A percentile compares a stretch with the other conserved stretches of the same genome.
These are phyloP conservation scores for Aspergillus pseudoviridinutans DNA, from an alignment of 2,329 filamentous ascomycete genomes.

Conservation along the genomic window DNA sequence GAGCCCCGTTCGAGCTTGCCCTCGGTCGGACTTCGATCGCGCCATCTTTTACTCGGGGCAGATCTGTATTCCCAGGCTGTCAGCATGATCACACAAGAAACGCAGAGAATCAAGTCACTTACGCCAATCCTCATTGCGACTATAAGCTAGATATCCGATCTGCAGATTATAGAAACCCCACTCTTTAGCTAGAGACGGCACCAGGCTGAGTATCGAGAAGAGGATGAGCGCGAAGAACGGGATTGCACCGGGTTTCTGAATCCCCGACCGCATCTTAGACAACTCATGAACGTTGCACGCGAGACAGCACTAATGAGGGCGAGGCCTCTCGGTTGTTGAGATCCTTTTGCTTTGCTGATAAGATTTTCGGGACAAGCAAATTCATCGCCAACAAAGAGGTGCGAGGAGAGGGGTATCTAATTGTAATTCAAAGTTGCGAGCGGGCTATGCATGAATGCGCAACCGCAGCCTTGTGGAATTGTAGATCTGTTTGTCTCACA, in stretches of 20 bases:
- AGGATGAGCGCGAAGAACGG: constrained; percentile 31
- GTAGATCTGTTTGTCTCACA: background rate
- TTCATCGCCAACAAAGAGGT: constrained; percentile 13
- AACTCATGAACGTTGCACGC: constrained; percentile 9
- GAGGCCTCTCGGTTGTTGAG: background rate
- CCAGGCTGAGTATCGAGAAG: constrained; percentile 31
- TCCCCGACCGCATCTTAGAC: constrained; percentile 33
- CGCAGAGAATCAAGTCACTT: constrained; percentile 11
- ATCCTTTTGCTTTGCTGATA: background rate
- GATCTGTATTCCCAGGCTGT: constrained; percentile 15
- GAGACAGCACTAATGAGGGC: constrained; percentile 3
- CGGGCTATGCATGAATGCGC: constrained; percentile 1
- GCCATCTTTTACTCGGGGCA: constrained; percentile 24
- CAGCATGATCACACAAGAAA: background rate
- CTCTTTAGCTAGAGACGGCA: constrained; percentile 29
- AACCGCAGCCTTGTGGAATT: background rate
- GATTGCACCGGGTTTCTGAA: constrained; percentile 32
- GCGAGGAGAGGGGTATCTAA: background rate
- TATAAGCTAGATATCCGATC: constrained; percentile 24
- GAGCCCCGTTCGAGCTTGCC: constrained; percentile 9
- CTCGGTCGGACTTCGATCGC: constrained; percentile 14
- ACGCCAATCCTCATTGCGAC: constrained; percentile 22
- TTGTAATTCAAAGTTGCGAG: constrained; percentile 1
- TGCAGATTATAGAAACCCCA: constrained; percentile 27
- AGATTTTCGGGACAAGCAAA: background rate